Percentiles rank a stretch among this genome's conserved stretches.
phyloP scores from a whole-genome alignment of 345 rosid species.

The Syzygium aqueum region DNA sequence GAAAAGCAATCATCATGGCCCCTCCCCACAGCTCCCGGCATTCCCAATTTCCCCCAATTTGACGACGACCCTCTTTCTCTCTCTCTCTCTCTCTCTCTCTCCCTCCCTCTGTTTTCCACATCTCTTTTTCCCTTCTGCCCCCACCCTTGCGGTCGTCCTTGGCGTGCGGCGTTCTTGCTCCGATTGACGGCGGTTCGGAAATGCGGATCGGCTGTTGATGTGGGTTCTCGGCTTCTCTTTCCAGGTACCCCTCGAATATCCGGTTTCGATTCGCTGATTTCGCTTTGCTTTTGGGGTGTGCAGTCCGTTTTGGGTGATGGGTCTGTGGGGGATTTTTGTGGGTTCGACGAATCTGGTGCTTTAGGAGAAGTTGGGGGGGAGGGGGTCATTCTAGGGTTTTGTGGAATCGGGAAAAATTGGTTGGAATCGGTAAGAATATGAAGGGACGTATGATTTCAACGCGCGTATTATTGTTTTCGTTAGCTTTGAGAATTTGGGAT shows the following conservation, averaged over 20 bases:
- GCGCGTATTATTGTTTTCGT: not conserved
- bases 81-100: not conserved
- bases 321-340: not conserved
- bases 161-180: not conserved
- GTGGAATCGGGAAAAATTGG: not conserved
- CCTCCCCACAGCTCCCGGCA: not conserved
- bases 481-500: not conserved
- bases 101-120: not conserved
- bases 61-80: not conserved
- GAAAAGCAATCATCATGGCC: not conserved
- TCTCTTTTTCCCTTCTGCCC: too few relatives aligned
- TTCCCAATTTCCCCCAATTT: not conserved
- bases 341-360: not conserved
- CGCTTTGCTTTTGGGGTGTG: not conserved
- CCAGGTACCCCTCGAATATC: not conserved
- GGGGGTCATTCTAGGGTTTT: not conserved
- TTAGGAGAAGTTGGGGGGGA: not conserved
- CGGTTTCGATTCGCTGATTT: not conserved
- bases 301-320: not conserved
- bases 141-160: not conserved
- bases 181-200: not conserved
- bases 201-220: not conserved
- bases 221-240: not conserved
- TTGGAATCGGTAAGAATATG: not conserved
- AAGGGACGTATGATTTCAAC: not conserved